A percentile compares a stretch with the other conserved stretches of the same genome.
These are phyloP conservation scores for Kwoniella botswanensis DNA, from an alignment of 768 basidiomycete species.

Conservation along the genomic window DNA sequence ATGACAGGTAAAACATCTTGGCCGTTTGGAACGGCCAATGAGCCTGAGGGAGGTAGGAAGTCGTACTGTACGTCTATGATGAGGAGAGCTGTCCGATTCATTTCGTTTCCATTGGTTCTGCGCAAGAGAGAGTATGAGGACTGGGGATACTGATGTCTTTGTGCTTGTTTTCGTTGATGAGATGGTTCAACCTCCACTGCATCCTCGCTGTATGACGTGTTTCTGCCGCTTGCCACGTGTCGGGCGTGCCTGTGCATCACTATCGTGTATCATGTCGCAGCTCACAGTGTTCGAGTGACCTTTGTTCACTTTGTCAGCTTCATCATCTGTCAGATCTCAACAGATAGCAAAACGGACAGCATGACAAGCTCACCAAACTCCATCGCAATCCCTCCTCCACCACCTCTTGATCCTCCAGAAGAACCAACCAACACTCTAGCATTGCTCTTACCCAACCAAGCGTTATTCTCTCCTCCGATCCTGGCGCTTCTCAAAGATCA, in stretches of 20 bases:
- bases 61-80: constrained; percentile 84
- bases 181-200: not conserved
- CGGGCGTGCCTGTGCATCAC: not conserved
- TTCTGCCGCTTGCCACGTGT: not conserved
- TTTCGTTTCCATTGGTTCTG: not conserved
- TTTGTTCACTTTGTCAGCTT: not conserved
- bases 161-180: not conserved
- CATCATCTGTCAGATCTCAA: not conserved
- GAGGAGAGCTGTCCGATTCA: constrained; percentile 63
- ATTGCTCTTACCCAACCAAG: constrained; percentile 74
- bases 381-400: constrained; percentile 24
- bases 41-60: constrained; percentile 70
- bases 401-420: constrained; percentile 10
- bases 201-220: not conserved
- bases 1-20: constrained; percentile 66
- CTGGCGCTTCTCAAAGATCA: constrained; percentile 71
- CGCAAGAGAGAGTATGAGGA: not conserved
- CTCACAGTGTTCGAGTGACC: not conserved
- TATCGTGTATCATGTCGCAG: not conserved
- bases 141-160: too few relatives aligned
- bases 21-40: constrained; percentile 72
- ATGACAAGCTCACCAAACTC: constrained; percentile 1
- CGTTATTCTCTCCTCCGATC: constrained; percentile 76
- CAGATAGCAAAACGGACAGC: too few relatives aligned
- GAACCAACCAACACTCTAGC: constrained; percentile 78